Percentiles rank a stretch among this genome's conserved stretches.
Evolutionary conservation across 257 asterid genomes (phyloP).

Genomic region (Solanum lycopersicoides): DNA sequence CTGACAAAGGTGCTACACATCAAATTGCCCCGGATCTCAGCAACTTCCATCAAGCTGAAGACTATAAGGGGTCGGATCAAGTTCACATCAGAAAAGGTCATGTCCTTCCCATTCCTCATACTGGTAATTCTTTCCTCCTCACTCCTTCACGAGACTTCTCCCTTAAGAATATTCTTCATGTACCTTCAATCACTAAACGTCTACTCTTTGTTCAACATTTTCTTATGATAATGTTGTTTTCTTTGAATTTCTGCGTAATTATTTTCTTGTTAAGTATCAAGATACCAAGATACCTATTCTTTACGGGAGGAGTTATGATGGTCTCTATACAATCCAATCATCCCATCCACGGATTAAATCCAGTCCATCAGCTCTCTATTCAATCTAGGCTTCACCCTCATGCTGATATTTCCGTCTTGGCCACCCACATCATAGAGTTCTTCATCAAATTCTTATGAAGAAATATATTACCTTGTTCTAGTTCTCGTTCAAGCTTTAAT

Average conservation of each 20-base stretch:
- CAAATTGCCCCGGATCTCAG: neutral
- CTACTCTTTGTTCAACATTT: too few relatives aligned
- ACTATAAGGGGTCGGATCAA: too few relatives aligned
- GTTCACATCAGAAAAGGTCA: too few relatives aligned
- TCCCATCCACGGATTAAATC: neutral
- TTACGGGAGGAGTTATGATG: neutral
- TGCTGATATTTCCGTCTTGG: neutral
- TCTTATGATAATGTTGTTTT: too few relatives aligned
- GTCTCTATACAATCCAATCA: neutral
- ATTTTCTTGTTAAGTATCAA: neutral
- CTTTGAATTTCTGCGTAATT: neutral
- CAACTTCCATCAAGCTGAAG: too few relatives aligned
- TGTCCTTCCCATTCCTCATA: too few relatives aligned
- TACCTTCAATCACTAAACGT: too few relatives aligned
- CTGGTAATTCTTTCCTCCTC: too few relatives aligned
- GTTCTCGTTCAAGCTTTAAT: neutral
- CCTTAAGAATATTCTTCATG: too few relatives aligned
- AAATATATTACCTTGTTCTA: neutral
- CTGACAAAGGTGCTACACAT: neutral
- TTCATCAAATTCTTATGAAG: neutral
- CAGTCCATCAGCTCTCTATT: neutral
- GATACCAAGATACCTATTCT: neutral
- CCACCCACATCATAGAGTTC: neutral
- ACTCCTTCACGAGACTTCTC: too few relatives aligned
- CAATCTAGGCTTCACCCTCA: neutral